Base-by-base conservation (phyloP, 2,329 filamentous ascomycete species). In the Plenodomus lindquistii region DNA sequence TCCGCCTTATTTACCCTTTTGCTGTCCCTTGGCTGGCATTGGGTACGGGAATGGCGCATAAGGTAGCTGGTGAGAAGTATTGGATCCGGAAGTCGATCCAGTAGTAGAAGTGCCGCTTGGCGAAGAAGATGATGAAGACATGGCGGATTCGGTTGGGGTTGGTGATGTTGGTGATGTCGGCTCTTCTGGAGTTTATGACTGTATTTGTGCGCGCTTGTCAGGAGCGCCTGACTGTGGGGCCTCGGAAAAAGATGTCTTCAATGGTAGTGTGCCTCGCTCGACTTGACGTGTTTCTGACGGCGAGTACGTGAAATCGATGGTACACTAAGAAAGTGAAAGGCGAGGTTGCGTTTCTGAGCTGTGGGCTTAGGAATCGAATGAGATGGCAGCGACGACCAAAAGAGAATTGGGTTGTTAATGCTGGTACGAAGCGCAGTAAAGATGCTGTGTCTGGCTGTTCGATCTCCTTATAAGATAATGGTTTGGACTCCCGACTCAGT, bases 1-100 rank as follows among this genome's bases (percentile, higher is more conserved):
- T 48, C 55, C 41, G 48, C 16, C 39, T 38, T 57, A 65, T 49
- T 65, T 65, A 35, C 59, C 54, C 24, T 63, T 56, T 21, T 56
- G 49, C 40, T 58, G 52, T 2, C 55, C 53, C 38, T 63, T 65
- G 11, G 59, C 60, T 2, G 69, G 68, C 62, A 69, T 68, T 1
- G 66, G 68, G 50, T 70, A 72, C 13, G 69, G 69, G 41, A 72
- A 72, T 1, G 69, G 69, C 6, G 69, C 68, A 44, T 72, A 72
- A 0, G 68, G 69, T 5, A 72, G 65, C 42, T 70, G 63, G 29
- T 67, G 69, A 6, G 52, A 46, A 11, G 65, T 65, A 15, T 63
- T 54, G 19, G 65, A 61, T 24, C 64, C 64, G 4, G 67, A 64
- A 4, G 52, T 63, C 17, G 65, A 52, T 9, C 64, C 65, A 9